Base-by-base conservation (phyloP, 1,139 yeast genomes). In the Nakaseomyces nivariensis region DNA sequence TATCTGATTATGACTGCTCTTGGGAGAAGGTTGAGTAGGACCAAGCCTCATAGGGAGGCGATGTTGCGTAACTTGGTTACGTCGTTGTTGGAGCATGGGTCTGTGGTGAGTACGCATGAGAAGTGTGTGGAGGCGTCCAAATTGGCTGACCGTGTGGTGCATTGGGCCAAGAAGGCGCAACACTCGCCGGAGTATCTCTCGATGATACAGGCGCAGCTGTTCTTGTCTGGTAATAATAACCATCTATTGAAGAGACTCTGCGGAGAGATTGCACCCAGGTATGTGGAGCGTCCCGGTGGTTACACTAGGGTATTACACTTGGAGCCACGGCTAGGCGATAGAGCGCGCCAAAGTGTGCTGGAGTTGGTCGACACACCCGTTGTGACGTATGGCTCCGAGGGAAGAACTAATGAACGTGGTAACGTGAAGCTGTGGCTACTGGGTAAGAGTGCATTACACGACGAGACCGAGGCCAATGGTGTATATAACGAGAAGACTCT, bases 271-370 rank as follows among this genome's bases (percentile, higher is more conserved):
- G 78, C 79, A 3, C 70, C 76, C 40, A 74, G 96, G 57, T 90
- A 85, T 63, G 66, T 72, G 7, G 62, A 69, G 33, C 76, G 96
- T 67, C 65, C 70, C 0, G 86, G 88, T 54, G 97, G 97, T 1
- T 92, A 83, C 71, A 89, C 97, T 11, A 78, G 98, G 56, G 79
- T 90, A 52, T 71, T 90, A 57, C 82, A 79, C 59, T 72, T 94
- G 55, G 97, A 92, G 67, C 89, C 94, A 33, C 76, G 98, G 59
- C 69, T 84, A 49, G 94, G 92, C 57, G 98, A 94, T 66, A 85
- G 83, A 56, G 96, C 97, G 0, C 92, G 94, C 25, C 92, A 86
- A 75, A 82, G 95, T 1, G 82, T 92, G 13, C 66, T 94, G 50
- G 98, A 94, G 67, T 73, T 94, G 49, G 95, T 92, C 1, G 96